These are phyloP conservation scores for Citrullus colocynthis DNA, from an alignment of 306 rosid genomes.

Conservation along the genomic window DNA sequence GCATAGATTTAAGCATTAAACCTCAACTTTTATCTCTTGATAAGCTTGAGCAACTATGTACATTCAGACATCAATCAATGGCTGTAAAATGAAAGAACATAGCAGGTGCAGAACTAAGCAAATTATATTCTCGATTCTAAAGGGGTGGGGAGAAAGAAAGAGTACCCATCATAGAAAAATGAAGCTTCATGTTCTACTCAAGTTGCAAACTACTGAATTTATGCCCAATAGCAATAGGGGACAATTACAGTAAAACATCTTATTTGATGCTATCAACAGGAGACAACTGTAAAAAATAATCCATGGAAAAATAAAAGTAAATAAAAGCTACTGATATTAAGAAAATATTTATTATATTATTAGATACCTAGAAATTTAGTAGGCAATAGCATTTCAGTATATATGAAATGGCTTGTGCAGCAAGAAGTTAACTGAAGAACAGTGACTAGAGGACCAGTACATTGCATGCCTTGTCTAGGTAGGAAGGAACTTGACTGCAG, in stretches of 20 bases:
- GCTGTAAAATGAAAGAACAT: constrained; percentile 1
- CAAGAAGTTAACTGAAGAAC: background rate
- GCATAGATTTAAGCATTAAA: constrained; percentile 6
- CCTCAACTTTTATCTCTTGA: background rate
- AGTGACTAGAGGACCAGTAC: background rate
- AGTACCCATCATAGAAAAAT: constrained; percentile 3
- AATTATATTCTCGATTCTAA: constrained; percentile 5
- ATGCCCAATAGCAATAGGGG: background rate
- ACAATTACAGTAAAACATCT: background rate
- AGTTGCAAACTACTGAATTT: background rate
- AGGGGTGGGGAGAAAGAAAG: background rate
- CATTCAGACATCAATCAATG: constrained; percentile 6
- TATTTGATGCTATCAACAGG: background rate
- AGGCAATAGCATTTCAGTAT: background rate
- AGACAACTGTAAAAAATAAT: background rate
- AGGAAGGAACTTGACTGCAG: constrained; percentile 12
- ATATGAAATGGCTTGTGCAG: constrained; percentile 2
- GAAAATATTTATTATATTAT: constrained; percentile 1
- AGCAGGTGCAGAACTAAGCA: background rate
- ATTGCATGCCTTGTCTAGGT: constrained; percentile 12
- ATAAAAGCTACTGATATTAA: background rate
- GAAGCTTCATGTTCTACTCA: background rate
- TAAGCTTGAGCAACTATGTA: background rate
- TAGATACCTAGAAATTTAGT: background rate
- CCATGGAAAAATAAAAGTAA: background rate